phyloP scores from a whole-genome alignment of 805 yeast species.

The Pichia thaimueangensis region DNA sequence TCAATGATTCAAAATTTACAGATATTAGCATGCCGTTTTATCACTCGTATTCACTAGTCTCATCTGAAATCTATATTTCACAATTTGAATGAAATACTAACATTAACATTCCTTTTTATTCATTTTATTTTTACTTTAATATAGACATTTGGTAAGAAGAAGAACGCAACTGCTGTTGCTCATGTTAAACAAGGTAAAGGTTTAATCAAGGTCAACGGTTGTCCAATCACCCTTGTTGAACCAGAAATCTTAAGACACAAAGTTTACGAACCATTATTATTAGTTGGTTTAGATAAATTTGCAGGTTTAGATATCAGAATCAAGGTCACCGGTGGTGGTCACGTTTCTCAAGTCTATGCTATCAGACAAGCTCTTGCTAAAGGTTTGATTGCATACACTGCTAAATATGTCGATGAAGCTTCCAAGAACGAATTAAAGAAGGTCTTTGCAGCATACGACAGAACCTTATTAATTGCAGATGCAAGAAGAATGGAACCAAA shows the following conservation, averaged over 20 bases:
- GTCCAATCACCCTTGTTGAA: slow-evolving; percentile 98
- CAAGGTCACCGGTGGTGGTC: slow-evolving; percentile 99
- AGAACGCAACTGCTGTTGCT: slow-evolving; percentile 99
- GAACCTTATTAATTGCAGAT: slow-evolving; percentile 98
- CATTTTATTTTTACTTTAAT: slow-evolving; percentile 18
- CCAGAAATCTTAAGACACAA: slow-evolving; percentile 99
- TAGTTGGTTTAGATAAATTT: slow-evolving; percentile 98
- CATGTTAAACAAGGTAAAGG: slow-evolving; percentile 99
- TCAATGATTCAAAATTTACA: neutral
- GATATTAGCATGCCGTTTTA: too few relatives aligned
- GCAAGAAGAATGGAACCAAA: slow-evolving; percentile 99
- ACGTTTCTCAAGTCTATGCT: slow-evolving; percentile 99
- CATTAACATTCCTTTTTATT: slow-evolving; percentile 4
- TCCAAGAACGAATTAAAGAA: slow-evolving; percentile 99
- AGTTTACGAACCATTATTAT: slow-evolving; percentile 98
- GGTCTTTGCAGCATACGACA: slow-evolving; percentile 95
- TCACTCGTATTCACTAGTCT: too few relatives aligned
- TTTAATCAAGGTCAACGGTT: slow-evolving; percentile 97
- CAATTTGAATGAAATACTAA: slow-evolving; percentile 20
- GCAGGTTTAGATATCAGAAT: slow-evolving; percentile 98
- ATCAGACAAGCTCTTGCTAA: slow-evolving; percentile 99
- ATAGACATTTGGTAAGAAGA: slow-evolving; percentile 99
- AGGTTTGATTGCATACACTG: slow-evolving; percentile 99
- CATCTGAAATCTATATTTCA: too few relatives aligned
- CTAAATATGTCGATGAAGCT: slow-evolving; percentile 98